phyloP scores from a whole-genome alignment of 192 early-diverging fungal genomes.

The Linderina pennispora region DNA sequence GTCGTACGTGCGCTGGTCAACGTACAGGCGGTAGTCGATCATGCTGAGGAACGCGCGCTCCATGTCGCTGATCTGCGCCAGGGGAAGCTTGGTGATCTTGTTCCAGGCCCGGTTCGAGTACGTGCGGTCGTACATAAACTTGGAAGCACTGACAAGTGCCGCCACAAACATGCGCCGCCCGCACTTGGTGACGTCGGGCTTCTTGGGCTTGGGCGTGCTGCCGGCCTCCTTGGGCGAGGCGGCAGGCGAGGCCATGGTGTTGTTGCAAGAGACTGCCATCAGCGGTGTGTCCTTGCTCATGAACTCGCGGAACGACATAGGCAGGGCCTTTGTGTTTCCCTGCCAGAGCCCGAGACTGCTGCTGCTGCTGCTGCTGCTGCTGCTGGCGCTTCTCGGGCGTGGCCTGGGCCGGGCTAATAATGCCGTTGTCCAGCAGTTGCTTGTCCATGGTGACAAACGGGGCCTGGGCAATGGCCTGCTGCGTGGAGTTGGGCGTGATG shows the following conservation, averaged over 20 bases:
- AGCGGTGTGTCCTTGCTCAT: too few species aligned
- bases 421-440: constrained; percentile 26
- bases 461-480: constrained; percentile 5
- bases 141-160: constrained; percentile 78
- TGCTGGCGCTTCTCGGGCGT: constrained; percentile 14
- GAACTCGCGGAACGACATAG: constrained; percentile 30
- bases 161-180: constrained; percentile 80
- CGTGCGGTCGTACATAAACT: constrained; percentile 77
- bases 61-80: constrained; percentile 71
- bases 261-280: too few species aligned
- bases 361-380: not conserved
- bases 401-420: constrained; percentile 34
- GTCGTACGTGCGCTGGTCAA: constrained; percentile 34
- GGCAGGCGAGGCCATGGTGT: too few species aligned
- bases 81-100: constrained; percentile 70
- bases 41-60: constrained; percentile 72
- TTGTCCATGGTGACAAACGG: constrained; percentile 15
- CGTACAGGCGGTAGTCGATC: constrained; percentile 67
- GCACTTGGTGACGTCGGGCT: constrained; percentile 54
- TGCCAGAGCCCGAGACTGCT: constrained; percentile 14
- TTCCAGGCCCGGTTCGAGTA: constrained; percentile 84
- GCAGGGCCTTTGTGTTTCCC: constrained; percentile 17
- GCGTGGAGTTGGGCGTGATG: constrained; percentile 19
- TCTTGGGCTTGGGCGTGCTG: constrained; percentile 4
- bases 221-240: too few species aligned